These are phyloP conservation scores for Arachnomyces sp. DNA, from an alignment of 2,329 filamentous ascomycete genomes.

Conservation along the genomic window DNA sequence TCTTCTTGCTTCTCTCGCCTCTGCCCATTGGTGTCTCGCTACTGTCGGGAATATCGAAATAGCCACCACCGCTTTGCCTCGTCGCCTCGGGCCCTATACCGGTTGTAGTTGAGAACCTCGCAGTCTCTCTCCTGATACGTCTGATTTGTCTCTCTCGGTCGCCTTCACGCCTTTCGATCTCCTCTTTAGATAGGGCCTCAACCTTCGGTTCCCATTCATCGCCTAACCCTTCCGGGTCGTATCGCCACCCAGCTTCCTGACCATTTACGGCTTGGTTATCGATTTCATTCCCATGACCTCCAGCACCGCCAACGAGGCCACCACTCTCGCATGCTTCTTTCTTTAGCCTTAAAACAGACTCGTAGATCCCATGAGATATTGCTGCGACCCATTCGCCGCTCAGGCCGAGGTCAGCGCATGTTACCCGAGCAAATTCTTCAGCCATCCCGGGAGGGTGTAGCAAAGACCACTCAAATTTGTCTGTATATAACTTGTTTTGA, in stretches of 20 bases:
- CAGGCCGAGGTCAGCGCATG: constrained; percentile 84
- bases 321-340: constrained; percentile 94
- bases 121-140: constrained; percentile 79
- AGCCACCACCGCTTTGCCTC: constrained; percentile 46
- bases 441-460: constrained; percentile 86
- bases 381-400: constrained; percentile 89
- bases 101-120: constrained; percentile 78
- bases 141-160: constrained; percentile 88
- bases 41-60: constrained; percentile 49
- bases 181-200: constrained; percentile 78
- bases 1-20: constrained; percentile 91
- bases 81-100: constrained; percentile 73
- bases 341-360: constrained; percentile 83
- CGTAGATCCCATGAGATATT: constrained; percentile 94
- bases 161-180: constrained; percentile 94
- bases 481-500: constrained; percentile 83
- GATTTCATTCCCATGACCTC: constrained; percentile 61
- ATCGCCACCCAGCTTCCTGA: constrained; percentile 88
- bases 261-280: constrained; percentile 79
- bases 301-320: constrained; percentile 69
- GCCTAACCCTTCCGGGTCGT: constrained; percentile 82
- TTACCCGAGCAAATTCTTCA: constrained; percentile 84
- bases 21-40: constrained; percentile 78
- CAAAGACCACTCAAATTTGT: constrained; percentile 97
- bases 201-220: constrained; percentile 80